These are phyloP conservation scores for Aspergillus biplanus DNA, from an alignment of 495 filamentous ascomycete species.

Conservation along the genomic window DNA sequence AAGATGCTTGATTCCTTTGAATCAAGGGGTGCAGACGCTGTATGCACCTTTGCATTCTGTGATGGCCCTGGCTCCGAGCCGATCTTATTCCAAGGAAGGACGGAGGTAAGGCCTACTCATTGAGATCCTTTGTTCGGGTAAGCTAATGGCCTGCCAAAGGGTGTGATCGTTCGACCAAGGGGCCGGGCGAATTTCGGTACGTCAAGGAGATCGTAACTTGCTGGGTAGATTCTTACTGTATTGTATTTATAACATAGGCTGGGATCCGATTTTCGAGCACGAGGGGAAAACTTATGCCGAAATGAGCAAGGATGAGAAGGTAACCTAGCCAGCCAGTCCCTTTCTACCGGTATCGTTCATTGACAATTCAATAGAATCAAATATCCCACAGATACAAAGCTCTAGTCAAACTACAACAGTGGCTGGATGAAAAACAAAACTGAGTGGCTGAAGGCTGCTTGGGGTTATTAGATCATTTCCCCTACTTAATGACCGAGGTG, in stretches of 20 bases:
- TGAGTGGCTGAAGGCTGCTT: conserved; percentile 19
- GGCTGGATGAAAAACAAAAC: conserved; percentile 64
- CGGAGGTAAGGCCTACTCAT: conserved; percentile 43
- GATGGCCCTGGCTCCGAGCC: conserved; percentile 82
- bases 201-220: conserved; percentile 29
- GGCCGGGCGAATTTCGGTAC: conserved; percentile 82
- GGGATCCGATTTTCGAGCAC: conserved; percentile 97
- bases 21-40: conserved; percentile 87
- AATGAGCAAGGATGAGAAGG: conserved; percentile 88
- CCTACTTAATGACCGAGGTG: background rate
- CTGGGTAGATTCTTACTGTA: background rate
- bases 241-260: conserved; percentile 55
- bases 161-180: conserved; percentile 46
- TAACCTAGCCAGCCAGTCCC: conserved; percentile 22
- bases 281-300: conserved; percentile 94
- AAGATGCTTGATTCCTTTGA: conserved; percentile 88
- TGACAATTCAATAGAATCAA: conserved; percentile 61
- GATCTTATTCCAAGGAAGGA: conserved; percentile 89
- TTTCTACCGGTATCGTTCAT: background rate
- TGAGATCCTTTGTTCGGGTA: background rate
- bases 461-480: background rate
- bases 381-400: conserved; percentile 90
- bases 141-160: conserved; percentile 37
- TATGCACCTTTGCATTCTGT: conserved; percentile 95
- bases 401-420: conserved; percentile 79